Conservation (phyloP, 768 basidiomycete species). For the Amanita brunnescens region DNA sequence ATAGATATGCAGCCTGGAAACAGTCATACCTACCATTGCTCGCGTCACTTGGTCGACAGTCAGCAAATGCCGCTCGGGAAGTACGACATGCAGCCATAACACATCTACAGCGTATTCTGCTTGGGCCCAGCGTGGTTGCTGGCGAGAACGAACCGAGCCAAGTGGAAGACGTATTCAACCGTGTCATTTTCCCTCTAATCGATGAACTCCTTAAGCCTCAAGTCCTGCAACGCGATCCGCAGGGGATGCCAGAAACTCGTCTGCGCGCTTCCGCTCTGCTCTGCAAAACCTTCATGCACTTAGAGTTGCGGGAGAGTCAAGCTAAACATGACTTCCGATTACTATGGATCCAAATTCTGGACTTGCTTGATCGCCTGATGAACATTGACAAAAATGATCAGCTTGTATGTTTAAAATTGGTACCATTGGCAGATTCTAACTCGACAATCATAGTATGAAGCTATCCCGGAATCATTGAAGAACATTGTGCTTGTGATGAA, state of each 20-base stretch:
- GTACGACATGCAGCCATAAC: slow-evolving; percentile 74
- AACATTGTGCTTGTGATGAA: slow-evolving; percentile 96
- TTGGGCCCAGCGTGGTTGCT: slow-evolving; percentile 64
- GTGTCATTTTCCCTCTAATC: slow-evolving; percentile 82
- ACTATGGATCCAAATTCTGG: slow-evolving; percentile 85
- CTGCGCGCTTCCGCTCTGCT: slow-evolving; percentile 81
- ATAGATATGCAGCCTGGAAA: slow-evolving; percentile 53
- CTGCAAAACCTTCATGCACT: slow-evolving; percentile 95
- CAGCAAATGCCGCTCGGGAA: slow-evolving; percentile 74
- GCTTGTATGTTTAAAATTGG: slow-evolving; percentile 47
- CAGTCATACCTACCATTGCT: slow-evolving; percentile 69
- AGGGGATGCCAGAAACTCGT: slow-evolving; percentile 87
- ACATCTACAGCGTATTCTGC: slow-evolving; percentile 75
- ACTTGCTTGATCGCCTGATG: slow-evolving; percentile 85
- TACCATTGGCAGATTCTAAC: neutral
- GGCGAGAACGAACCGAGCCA: slow-evolving; percentile 50
- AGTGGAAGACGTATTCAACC: slow-evolving; percentile 80
- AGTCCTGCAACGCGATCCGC: slow-evolving; percentile 67
- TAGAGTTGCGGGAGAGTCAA: slow-evolving; percentile 65
- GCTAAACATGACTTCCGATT: slow-evolving; percentile 55
- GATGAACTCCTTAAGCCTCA: slow-evolving; percentile 88
- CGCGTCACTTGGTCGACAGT: slow-evolving; percentile 67
- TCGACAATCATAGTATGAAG: slow-evolving; percentile 62
- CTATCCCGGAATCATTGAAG: slow-evolving; percentile 92
- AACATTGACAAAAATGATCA: slow-evolving; percentile 77